Conservation (phyloP, 139 green algal genomes). For the Medakamo hakoo region DNA sequence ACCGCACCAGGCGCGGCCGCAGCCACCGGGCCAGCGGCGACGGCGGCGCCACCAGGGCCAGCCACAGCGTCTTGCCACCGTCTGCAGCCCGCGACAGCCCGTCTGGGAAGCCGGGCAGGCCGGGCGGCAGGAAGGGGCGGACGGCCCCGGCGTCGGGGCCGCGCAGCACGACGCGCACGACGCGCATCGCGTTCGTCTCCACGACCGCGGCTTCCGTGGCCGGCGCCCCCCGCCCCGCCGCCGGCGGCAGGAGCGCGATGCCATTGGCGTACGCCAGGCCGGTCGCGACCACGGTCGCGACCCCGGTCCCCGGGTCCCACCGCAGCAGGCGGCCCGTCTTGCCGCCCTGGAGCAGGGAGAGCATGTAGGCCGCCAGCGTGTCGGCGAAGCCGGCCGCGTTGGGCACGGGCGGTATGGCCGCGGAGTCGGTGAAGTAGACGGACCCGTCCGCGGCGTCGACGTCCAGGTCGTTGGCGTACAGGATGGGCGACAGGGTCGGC, state of each 20-base stretch:
- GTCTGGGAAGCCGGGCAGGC: slow-evolving; percentile 53
- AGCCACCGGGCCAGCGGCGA: slow-evolving; percentile 13
- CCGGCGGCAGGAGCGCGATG: slow-evolving; percentile 14
- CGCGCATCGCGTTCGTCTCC: slow-evolving; percentile 17
- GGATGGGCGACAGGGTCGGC: slow-evolving; percentile 7
- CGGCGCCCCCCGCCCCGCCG: too few relatives aligned
- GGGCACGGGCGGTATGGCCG: slow-evolving; percentile 5
- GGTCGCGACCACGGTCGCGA: slow-evolving; percentile 9
- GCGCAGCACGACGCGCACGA: slow-evolving; percentile 35
- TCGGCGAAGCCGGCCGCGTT: slow-evolving; percentile 11
- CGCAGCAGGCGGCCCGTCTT: slow-evolving; percentile 22
- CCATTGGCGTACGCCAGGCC: slow-evolving; percentile 28
- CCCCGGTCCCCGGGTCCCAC: slow-evolving; percentile 6
- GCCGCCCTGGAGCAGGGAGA: slow-evolving; percentile 18
- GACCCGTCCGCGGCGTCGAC: slow-evolving; percentile 18
- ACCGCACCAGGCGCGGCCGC: slow-evolving; percentile 4
- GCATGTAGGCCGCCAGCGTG: slow-evolving; percentile 17
- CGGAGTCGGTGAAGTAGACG: slow-evolving; percentile 36
- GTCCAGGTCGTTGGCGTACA: slow-evolving; percentile 39
- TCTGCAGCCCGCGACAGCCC: slow-evolving; percentile 27
- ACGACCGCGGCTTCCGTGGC: slow-evolving; percentile 3
- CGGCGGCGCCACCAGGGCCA: slow-evolving; percentile 16
- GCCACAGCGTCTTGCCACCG: slow-evolving; percentile 19
- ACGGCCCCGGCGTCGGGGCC: slow-evolving; percentile 36
- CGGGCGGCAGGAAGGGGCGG: slow-evolving; percentile 29